These are phyloP conservation scores for Strobilomyces dryophilus DNA, from an alignment of 768 basidiomycete genomes.

Conservation along the genomic window DNA sequence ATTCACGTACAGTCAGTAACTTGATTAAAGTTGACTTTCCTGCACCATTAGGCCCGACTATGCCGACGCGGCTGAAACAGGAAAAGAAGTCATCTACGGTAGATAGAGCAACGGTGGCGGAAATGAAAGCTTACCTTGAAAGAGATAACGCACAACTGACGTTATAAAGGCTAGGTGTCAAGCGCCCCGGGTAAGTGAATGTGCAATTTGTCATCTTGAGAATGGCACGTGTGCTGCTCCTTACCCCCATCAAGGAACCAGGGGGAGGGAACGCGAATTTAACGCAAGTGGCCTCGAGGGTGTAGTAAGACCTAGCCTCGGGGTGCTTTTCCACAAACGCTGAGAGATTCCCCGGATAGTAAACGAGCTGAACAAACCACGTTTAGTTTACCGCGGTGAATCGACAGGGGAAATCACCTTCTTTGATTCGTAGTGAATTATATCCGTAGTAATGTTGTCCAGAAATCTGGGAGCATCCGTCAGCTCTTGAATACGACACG, in stretches of 20 bases:
- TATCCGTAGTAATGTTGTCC: slow-evolving; percentile 93
- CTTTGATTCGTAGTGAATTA: slow-evolving; percentile 95
- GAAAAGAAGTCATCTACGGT: slow-evolving; percentile 19
- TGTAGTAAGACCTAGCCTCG: slow-evolving; percentile 95
- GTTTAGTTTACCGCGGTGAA: slow-evolving; percentile 15
- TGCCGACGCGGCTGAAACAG: slow-evolving; percentile 73
- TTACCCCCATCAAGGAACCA: slow-evolving; percentile 94
- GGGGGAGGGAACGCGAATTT: slow-evolving; percentile 96
- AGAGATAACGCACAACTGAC: slow-evolving; percentile 93
- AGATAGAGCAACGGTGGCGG: slow-evolving; percentile 18
- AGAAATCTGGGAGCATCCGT: slow-evolving; percentile 60
- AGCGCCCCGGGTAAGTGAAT: slow-evolving; percentile 87
- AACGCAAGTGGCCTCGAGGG: slow-evolving; percentile 86
- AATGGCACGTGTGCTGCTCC: slow-evolving; percentile 93
- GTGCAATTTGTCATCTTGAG: slow-evolving; percentile 89
- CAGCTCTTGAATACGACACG: slow-evolving; percentile 4
- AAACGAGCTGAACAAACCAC: slow-evolving; percentile 60
- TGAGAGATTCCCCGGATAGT: slow-evolving; percentile 91
- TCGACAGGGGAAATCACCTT: slow-evolving; percentile 46
- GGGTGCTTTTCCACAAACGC: slow-evolving; percentile 87
- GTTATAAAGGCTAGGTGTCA: slow-evolving; percentile 74
- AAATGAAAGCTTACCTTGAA: slow-evolving; percentile 58
- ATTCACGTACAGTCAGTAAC: slow-evolving; percentile 66
- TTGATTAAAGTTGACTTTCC: slow-evolving; percentile 97
- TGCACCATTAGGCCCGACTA: slow-evolving; percentile 91